A percentile compares a stretch with the other conserved stretches of the same genome.
These are phyloP conservation scores for Naganishia onofrii DNA, from an alignment of 768 basidiomycete genomes.

Conservation along the genomic window DNA sequence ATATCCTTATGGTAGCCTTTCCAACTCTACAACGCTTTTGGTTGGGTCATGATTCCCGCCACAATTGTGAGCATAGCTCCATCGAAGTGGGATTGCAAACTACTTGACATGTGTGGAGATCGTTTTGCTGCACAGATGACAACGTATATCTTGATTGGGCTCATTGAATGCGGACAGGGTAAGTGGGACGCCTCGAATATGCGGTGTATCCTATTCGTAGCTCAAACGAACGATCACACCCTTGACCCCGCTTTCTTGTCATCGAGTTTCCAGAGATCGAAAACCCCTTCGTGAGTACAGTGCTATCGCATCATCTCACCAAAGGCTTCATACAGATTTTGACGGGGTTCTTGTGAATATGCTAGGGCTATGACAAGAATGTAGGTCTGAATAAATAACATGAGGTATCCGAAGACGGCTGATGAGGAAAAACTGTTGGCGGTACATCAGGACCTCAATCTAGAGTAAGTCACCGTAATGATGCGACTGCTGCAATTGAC, in stretches of 20 bases:
- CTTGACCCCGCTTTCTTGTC: too few species aligned
- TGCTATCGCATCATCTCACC: not conserved
- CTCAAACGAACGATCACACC: not conserved
- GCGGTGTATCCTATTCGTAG: not conserved
- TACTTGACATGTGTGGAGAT: too few species aligned
- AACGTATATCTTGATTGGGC: conserved; percentile 45
- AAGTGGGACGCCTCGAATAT: not conserved
- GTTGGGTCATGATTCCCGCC: conserved; percentile 49
- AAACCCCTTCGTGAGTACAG: conserved; percentile 33
- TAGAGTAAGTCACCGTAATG: conserved; percentile 17
- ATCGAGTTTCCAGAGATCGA: conserved; percentile 26
- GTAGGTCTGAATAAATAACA: conserved; percentile 5
- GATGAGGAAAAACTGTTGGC: not conserved
- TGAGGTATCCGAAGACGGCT: not conserved
- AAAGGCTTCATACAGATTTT: not conserved
- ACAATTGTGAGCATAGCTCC: conserved; percentile 37
- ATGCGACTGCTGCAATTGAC: not conserved
- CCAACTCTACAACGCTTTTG: conserved; percentile 47
- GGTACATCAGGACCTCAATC: conserved; percentile 23
- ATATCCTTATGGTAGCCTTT: conserved; percentile 34
- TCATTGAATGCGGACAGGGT: conserved; percentile 32
- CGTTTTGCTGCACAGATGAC: conserved; percentile 34
- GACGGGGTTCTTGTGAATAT: not conserved
- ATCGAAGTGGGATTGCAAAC: too few species aligned
- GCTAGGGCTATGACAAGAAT: conserved; percentile 27